phyloP scores from a whole-genome alignment of 2,329 filamentous ascomycete species.

The Penicillium sp. region DNA sequence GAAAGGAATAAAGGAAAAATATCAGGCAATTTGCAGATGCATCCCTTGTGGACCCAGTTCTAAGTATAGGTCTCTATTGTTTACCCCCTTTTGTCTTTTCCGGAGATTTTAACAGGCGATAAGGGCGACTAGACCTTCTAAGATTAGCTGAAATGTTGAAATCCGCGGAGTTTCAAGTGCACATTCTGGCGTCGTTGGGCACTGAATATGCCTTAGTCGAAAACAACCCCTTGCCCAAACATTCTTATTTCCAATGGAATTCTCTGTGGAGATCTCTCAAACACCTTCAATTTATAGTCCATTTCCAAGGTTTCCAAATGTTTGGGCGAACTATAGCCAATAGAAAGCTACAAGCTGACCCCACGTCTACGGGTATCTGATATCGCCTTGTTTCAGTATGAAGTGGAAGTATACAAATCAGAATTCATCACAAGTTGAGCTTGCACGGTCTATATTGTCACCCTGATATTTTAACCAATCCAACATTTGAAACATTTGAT shows the following conservation, averaged over 20 bases:
- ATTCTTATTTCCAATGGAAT: background rate
- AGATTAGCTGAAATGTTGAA: too few species aligned
- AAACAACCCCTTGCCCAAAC: background rate
- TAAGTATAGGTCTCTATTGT: slow-evolving; percentile 8
- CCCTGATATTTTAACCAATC: too few species aligned
- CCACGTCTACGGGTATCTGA: too few species aligned
- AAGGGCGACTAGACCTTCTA: background rate
- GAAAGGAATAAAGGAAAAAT: background rate
- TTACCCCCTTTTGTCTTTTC: slow-evolving; percentile 20
- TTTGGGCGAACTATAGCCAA: too few species aligned
- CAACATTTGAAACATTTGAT: too few species aligned
- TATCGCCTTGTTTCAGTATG: too few species aligned
- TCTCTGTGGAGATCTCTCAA: too few species aligned
- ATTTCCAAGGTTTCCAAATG: background rate
- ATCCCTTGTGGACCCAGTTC: slow-evolving; percentile 12
- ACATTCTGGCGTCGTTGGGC: background rate
- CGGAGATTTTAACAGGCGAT: slow-evolving; percentile 12
- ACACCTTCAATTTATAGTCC: background rate
- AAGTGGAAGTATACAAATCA: too few species aligned
- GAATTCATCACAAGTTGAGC: too few species aligned
- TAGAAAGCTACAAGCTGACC: too few species aligned
- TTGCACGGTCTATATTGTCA: too few species aligned
- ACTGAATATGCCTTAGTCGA: background rate
- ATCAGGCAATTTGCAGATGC: slow-evolving; percentile 4
- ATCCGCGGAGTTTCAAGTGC: background rate